A percentile compares a stretch with the other conserved stretches of the same genome.
These are phyloP conservation scores for Borealophlyctis nickersoniae DNA, from an alignment of 192 early-diverging fungal species.

Conservation along the genomic window DNA sequence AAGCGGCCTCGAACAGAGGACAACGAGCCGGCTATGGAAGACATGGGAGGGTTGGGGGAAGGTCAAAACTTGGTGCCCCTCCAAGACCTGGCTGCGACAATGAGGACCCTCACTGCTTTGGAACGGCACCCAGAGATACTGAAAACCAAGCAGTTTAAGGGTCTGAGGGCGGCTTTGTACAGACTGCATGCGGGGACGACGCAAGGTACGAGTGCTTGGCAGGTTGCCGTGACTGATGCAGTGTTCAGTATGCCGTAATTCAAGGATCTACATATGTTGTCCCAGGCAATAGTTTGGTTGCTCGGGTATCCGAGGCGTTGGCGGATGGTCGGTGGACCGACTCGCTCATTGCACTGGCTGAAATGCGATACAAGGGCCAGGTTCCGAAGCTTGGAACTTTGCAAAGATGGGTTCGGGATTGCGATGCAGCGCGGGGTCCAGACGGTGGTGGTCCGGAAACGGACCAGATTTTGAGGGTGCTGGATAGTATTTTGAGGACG, in stretches of 20 bases:
- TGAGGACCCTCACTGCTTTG: constrained; percentile 41
- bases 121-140: constrained; percentile 46
- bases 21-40: constrained; percentile 3
- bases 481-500: constrained; percentile 64
- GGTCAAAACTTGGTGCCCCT: constrained; percentile 9
- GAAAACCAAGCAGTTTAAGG: constrained; percentile 49
- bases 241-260: no score
- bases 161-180: constrained; percentile 49
- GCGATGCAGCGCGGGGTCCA: constrained; percentile 59
- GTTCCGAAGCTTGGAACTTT: constrained; percentile 57
- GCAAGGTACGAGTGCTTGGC: constrained; percentile 38
- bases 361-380: constrained; percentile 49
- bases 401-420: constrained; percentile 70
- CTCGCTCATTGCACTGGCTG: constrained; percentile 44
- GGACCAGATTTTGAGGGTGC: constrained; percentile 54
- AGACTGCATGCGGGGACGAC: constrained; percentile 42
- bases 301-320: constrained; percentile 49
- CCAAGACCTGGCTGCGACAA: constrained; percentile 46
- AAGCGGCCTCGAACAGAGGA: background rate
- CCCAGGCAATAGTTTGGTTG: constrained; percentile 28
- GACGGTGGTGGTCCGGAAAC: constrained; percentile 38
- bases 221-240: constrained; percentile 32
- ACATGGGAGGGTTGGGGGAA: background rate
- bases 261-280: no score
- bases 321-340: constrained; percentile 56